These are phyloP conservation scores for Aspergillus udagawae DNA, from an alignment of 2,329 filamentous ascomycete genomes.

Conservation along the genomic window DNA sequence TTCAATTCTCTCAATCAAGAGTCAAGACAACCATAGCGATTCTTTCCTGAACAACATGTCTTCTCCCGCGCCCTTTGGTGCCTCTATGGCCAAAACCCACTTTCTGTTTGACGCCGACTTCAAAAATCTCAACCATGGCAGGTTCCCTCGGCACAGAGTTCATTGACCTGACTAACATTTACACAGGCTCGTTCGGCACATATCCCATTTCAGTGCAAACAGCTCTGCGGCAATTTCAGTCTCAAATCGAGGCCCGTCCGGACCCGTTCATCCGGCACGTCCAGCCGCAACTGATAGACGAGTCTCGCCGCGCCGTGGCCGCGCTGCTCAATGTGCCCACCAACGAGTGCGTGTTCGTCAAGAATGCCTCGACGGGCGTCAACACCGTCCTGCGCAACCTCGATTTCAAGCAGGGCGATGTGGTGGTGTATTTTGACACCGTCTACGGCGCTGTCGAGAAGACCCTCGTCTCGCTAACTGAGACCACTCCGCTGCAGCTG, in stretches of 20 bases:
- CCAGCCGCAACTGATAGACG: slow-evolving; percentile 59
- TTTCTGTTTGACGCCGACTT: slow-evolving; percentile 68
- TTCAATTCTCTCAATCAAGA: not conserved
- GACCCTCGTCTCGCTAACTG: slow-evolving; percentile 66
- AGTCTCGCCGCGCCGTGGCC: slow-evolving; percentile 62
- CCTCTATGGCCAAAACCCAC: slow-evolving; percentile 52
- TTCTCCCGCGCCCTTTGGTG: slow-evolving; percentile 45
- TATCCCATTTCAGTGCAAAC: slow-evolving; percentile 61
- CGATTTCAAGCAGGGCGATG: slow-evolving; percentile 64
- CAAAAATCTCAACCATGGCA: slow-evolving; percentile 75
- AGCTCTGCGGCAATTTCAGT: slow-evolving; percentile 61
- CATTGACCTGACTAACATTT: not conserved
- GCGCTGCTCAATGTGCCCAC: slow-evolving; percentile 61
- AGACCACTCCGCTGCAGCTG: slow-evolving; percentile 53
- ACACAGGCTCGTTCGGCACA: slow-evolving; percentile 69
- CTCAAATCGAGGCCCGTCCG: slow-evolving; percentile 62
- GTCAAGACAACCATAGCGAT: not conserved
- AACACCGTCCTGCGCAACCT: slow-evolving; percentile 79
- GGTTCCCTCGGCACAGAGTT: slow-evolving; percentile 8
- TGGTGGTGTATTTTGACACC: slow-evolving; percentile 70
- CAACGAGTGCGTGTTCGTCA: slow-evolving; percentile 69
- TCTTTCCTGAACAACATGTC: slow-evolving; percentile 1
- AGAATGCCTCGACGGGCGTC: slow-evolving; percentile 68
- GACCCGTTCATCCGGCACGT: slow-evolving; percentile 73
- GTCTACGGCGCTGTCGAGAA: slow-evolving; percentile 77